Conservation (phyloP, 805 yeast species). For the Kurtzmaniella fragi region DNA sequence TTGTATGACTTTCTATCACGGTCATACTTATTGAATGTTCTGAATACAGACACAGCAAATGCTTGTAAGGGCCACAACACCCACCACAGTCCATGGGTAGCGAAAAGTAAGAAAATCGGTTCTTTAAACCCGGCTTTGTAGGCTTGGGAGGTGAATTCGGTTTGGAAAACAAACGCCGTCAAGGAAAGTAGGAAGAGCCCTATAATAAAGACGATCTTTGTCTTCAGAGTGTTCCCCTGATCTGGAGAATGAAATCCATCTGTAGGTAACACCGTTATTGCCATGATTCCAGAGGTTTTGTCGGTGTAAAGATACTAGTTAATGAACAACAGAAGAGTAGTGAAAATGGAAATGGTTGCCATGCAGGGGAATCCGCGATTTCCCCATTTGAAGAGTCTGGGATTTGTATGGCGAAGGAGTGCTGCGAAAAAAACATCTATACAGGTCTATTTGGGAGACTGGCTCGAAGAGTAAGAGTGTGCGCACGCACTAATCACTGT, state of each 20-base stretch:
- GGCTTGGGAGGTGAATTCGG: constrained; percentile 72
- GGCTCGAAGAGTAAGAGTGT: no score
- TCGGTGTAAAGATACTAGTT: no score
- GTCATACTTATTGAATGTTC: constrained; percentile 29
- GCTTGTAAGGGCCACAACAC: constrained; percentile 68
- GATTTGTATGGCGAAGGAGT: not conserved
- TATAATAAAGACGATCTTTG: constrained; percentile 33
- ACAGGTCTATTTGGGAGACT: not conserved
- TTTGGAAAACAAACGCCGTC: constrained; percentile 67
- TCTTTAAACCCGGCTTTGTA: constrained; percentile 57
- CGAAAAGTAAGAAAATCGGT: constrained; percentile 59
- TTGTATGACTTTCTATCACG: constrained; percentile 7
- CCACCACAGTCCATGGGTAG: constrained; percentile 81
- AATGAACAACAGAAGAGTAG: no score
- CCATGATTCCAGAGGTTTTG: constrained; percentile 15
- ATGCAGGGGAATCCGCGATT: no score
- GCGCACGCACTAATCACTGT: constrained; percentile 31
- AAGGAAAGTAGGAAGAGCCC: constrained; percentile 30
- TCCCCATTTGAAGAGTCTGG: no score
- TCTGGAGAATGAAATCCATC: constrained; percentile 17
- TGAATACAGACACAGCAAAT: constrained; percentile 40
- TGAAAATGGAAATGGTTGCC: no score
- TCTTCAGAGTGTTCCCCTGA: constrained; percentile 21
- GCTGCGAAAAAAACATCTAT: not conserved
- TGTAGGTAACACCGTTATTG: constrained; percentile 27